Evolutionary conservation across 2,329 filamentous ascomycete genomes (phyloP).

Genomic region (Daldinia sp.): DNA sequence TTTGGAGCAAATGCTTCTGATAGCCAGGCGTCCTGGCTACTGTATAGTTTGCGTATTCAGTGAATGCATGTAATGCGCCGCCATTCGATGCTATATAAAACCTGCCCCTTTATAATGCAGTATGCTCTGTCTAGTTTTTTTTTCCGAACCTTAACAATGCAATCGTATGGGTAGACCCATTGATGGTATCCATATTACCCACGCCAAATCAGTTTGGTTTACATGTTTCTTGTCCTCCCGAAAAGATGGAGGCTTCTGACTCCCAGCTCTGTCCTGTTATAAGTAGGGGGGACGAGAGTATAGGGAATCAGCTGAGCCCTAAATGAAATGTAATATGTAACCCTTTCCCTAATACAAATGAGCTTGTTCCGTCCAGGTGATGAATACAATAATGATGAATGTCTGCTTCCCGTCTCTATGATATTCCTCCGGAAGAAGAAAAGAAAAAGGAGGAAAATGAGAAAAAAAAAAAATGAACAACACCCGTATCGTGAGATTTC

Average conservation of each 20-base stretch:
- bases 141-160: constrained; percentile 19
- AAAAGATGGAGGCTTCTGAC: constrained; percentile 10
- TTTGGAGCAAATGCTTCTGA: constrained; percentile 10
- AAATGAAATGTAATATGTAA: constrained; percentile 16
- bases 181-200: constrained; percentile 17
- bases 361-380: constrained; percentile 28
- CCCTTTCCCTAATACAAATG: constrained; percentile 14
- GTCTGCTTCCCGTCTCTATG: constrained; percentile 29
- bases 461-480: constrained; percentile 18
- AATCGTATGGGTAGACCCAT: constrained; percentile 11
- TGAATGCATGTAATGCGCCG: constrained; percentile 9
- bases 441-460: constrained; percentile 16
- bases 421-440: constrained; percentile 36
- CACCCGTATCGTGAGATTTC: constrained; percentile 36
- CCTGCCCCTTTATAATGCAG: constrained; percentile 13
- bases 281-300: not conserved
- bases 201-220: constrained; percentile 29
- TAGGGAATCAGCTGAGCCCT: constrained; percentile 3
- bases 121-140: constrained; percentile 23
- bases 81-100: constrained; percentile 14
- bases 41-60: constrained; percentile 6
- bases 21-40: not conserved
- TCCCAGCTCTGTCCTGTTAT: constrained; percentile 15
- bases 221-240: constrained; percentile 25
- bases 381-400: constrained; percentile 15